These are phyloP conservation scores for Saccharomycopsis schoenii DNA, from an alignment of 805 yeast species.

Conservation along the genomic window DNA sequence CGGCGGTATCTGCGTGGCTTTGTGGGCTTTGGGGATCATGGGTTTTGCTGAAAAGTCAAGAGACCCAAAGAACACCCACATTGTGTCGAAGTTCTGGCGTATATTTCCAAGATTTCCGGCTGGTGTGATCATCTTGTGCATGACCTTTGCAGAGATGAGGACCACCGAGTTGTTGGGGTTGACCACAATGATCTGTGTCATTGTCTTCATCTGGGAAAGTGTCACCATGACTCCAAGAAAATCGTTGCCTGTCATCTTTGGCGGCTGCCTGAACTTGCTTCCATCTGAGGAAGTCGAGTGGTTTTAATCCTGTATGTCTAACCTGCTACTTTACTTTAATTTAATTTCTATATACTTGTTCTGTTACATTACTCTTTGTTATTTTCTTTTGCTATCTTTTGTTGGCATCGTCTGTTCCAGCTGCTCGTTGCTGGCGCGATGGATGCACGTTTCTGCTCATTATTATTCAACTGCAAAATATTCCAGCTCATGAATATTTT, in stretches of 20 bases:
- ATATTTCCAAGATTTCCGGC: conserved; percentile 33
- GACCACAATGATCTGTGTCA: conserved; percentile 27
- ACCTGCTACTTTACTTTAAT: no score
- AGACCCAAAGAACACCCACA: conserved; percentile 29
- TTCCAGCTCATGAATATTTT: no score
- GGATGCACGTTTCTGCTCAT: no score
- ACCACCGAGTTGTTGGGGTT: conserved; percentile 35
- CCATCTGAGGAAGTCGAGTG: background rate
- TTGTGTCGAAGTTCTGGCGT: conserved; percentile 30
- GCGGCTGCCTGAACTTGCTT: conserved; percentile 2
- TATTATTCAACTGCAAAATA: no score
- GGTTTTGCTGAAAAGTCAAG: conserved; percentile 36
- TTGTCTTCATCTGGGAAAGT: conserved; percentile 32
- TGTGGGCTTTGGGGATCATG: conserved; percentile 30
- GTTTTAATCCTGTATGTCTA: conserved; percentile 10
- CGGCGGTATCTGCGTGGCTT: conserved; percentile 41
- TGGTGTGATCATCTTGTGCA: conserved; percentile 30
- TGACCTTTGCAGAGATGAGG: conserved; percentile 35
- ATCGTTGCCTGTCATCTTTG: conserved; percentile 8
- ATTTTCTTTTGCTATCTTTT: no score
- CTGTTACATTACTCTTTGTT: no score
- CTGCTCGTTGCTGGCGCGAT: no score
- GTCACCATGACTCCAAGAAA: conserved; percentile 23
- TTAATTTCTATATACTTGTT: no score
- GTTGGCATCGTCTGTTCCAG: no score